These are phyloP conservation scores for Mrakia hoshinonis DNA, from an alignment of 768 basidiomycete species.

Conservation along the genomic window DNA sequence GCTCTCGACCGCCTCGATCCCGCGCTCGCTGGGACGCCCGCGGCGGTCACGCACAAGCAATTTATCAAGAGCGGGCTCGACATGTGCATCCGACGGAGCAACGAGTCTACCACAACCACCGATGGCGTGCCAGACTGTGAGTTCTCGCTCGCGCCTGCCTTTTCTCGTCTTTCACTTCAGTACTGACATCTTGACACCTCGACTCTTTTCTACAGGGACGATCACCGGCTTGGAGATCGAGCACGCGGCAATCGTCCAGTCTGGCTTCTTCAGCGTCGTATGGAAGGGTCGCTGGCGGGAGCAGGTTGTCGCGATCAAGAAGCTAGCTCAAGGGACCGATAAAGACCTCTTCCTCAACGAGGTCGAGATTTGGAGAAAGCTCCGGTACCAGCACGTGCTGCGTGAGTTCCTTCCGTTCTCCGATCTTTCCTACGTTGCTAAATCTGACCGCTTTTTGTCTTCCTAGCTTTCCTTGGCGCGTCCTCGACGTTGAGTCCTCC, in stretches of 20 bases:
- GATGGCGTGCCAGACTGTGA: neutral
- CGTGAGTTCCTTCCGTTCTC: neutral
- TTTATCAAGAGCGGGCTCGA: conserved; percentile 40
- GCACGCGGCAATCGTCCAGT: conserved; percentile 57
- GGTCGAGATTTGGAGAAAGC: conserved; percentile 60
- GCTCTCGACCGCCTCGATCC: conserved; percentile 43
- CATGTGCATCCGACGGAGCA: conserved; percentile 55
- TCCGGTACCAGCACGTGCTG: conserved; percentile 37
- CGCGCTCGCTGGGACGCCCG: conserved; percentile 32
- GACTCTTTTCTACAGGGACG: conserved; percentile 28
- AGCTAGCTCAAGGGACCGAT: conserved; percentile 44
- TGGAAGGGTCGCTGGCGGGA: conserved; percentile 67
- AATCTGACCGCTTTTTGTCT: neutral
- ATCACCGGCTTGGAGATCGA: conserved; percentile 60
- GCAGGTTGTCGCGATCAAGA: conserved; percentile 43
- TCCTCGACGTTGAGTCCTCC: conserved; percentile 60
- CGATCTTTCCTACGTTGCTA: neutral
- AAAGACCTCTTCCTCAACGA: conserved; percentile 56
- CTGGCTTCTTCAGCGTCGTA: conserved; percentile 69
- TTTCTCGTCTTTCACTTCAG: neutral
- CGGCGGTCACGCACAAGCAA: conserved; percentile 33
- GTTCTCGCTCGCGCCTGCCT: neutral
- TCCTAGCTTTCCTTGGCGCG: conserved; percentile 55
- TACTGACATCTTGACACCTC: too few relatives aligned
- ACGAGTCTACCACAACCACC: too few relatives aligned